Percentiles rank a stretch among this genome's conserved stretches.
Evolutionary conservation across 352 stramenopile genomes (phyloP).

Genomic region (Phytophthora sp.): DNA sequence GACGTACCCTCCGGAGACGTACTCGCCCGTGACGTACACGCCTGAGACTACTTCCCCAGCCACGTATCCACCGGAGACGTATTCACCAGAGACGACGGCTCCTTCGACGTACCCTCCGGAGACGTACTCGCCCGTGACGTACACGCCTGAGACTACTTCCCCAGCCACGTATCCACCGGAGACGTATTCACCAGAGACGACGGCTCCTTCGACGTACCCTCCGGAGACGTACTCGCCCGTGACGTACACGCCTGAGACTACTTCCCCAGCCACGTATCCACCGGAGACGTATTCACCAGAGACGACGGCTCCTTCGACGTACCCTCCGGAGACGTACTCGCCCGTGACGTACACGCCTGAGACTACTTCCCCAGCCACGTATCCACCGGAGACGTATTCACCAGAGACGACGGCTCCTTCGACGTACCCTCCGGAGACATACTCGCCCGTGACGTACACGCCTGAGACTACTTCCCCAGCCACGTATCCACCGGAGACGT

Average conservation of each 20-base stretch:
- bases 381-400: background rate
- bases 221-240: too few species aligned
- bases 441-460: slow-evolving; percentile 8
- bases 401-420: background rate
- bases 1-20: background rate
- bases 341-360: too few species aligned
- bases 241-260: background rate
- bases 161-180: background rate
- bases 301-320: background rate
- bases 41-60: background rate
- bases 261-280: background rate
- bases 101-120: background rate
- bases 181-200: background rate
- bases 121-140: too few species aligned
- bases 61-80: background rate
- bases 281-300: background rate
- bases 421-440: background rate
- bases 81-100: background rate
- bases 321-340: background rate
- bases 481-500: slow-evolving; percentile 12
- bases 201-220: background rate
- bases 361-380: slow-evolving; percentile 6
- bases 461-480: slow-evolving; percentile 5
- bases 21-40: background rate
- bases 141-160: background rate